Conservation (phyloP, 805 yeast genomes). For the Candida ulmi region DNA sequence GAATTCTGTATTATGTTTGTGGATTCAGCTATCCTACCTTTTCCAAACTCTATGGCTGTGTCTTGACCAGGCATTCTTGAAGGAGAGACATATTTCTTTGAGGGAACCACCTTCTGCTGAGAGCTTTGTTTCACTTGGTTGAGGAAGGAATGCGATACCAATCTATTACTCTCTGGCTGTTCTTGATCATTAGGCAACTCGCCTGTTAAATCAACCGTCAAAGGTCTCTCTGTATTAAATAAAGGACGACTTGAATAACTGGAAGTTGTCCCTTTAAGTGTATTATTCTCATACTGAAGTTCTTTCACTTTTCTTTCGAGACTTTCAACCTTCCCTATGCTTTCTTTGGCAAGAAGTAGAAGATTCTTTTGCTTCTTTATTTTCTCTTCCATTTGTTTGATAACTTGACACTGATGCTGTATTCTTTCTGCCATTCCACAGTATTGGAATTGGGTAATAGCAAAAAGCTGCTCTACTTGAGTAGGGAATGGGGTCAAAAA, state of each 20-base stretch:
- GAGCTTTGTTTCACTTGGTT: conserved; percentile 17
- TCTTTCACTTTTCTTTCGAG: conserved; percentile 9
- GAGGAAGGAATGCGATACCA: conserved; percentile 14
- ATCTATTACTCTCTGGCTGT: conserved; percentile 1
- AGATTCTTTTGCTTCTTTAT: conserved; percentile 18
- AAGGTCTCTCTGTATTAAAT: not conserved
- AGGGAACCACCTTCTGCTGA: conserved; percentile 6
- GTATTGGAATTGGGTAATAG: conserved; percentile 19
- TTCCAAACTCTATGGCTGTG: conserved; percentile 9
- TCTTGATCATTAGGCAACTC: conserved; percentile 12
- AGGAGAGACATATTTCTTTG: conserved; percentile 1
- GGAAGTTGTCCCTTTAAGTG: not conserved
- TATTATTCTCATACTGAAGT: conserved; percentile 9
- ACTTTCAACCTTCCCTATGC: conserved; percentile 11
- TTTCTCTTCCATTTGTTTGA: conserved; percentile 12
- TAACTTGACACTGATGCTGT: conserved; percentile 10
- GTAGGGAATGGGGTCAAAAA: conserved; percentile 19
- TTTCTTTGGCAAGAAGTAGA: conserved; percentile 18
- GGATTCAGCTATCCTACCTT: conserved; percentile 19
- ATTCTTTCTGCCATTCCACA: conserved; percentile 16
- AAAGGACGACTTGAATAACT: not conserved
- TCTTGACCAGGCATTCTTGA: not conserved
- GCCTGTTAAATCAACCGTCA: conserved; percentile 18
- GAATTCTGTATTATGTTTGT: conserved; percentile 14
- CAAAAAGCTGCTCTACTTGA: conserved; percentile 20